These are phyloP conservation scores for Phytopythium delawarense DNA, from an alignment of 352 stramenopile species.

Conservation along the genomic window DNA sequence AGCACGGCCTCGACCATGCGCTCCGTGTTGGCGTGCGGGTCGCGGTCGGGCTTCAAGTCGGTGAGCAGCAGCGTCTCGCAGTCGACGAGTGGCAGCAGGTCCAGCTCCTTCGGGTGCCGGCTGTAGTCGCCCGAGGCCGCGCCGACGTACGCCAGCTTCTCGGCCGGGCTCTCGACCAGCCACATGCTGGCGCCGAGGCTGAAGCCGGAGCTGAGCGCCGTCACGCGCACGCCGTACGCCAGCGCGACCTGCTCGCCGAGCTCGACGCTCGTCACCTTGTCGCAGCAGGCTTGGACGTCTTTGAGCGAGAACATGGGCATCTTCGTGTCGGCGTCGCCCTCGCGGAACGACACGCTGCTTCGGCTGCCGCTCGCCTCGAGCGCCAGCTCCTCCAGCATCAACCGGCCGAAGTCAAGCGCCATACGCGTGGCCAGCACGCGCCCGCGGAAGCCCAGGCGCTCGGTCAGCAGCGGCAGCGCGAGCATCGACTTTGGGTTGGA, in stretches of 20 bases:
- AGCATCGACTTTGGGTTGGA: slow-evolving; percentile 72
- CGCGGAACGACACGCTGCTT: slow-evolving; percentile 16
- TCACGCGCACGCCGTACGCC: slow-evolving; percentile 67
- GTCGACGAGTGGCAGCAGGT: slow-evolving; percentile 67
- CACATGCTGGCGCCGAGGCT: slow-evolving; percentile 68
- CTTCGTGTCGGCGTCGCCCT: slow-evolving; percentile 2
- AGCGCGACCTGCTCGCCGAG: slow-evolving; percentile 53
- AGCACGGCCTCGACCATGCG: slow-evolving; percentile 68
- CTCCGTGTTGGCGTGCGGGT: slow-evolving; percentile 68
- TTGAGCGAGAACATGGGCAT: slow-evolving; percentile 32
- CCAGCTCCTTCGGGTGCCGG: slow-evolving; percentile 78
- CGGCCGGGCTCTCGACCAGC: slow-evolving; percentile 65
- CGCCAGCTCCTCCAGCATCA: slow-evolving; percentile 70
- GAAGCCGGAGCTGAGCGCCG: slow-evolving; percentile 69
- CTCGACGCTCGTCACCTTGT: slow-evolving; percentile 51
- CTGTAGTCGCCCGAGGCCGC: slow-evolving; percentile 80
- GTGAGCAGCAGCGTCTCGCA: slow-evolving; percentile 78
- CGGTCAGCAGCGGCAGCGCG: slow-evolving; percentile 69
- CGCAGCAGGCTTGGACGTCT: slow-evolving; percentile 43
- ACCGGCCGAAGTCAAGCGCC: slow-evolving; percentile 56
- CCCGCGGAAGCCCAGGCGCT: slow-evolving; percentile 72
- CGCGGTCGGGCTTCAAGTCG: slow-evolving; percentile 68
- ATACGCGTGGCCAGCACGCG: slow-evolving; percentile 68
- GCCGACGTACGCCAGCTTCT: slow-evolving; percentile 69
- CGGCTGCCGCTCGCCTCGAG: slow-evolving; percentile 3